These are phyloP conservation scores for Colletotrichum horii DNA, from an alignment of 2,329 filamentous ascomycete species.

Conservation along the genomic window DNA sequence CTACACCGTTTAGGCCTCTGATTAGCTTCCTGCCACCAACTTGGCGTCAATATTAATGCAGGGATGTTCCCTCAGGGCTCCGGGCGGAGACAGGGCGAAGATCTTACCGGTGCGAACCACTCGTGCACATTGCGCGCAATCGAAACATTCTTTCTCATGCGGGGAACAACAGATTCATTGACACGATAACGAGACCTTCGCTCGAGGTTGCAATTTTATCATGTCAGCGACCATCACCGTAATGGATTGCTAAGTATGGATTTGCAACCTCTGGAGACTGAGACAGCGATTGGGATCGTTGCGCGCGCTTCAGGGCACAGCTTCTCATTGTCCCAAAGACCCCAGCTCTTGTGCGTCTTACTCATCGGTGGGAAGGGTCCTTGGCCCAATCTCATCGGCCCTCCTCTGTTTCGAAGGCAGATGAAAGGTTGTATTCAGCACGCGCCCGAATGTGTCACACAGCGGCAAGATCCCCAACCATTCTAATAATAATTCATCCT, in stretches of 20 bases:
- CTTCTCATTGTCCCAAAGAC: not conserved
- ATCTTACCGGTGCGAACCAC: slow-evolving; percentile 6
- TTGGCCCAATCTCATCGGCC: not conserved
- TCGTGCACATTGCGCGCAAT: not conserved
- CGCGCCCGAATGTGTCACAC: not conserved
- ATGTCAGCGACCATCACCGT: not conserved
- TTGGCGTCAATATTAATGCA: not conserved
- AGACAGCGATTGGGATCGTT: not conserved
- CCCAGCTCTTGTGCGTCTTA: not conserved
- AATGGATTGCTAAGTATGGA: not conserved
- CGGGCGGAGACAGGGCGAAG: not conserved
- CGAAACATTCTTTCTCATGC: not conserved
- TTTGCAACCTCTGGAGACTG: not conserved
- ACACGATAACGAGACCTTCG: not conserved
- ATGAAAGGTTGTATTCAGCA: not conserved
- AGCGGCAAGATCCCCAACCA: not conserved
- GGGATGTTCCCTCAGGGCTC: not conserved
- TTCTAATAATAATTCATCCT: not conserved
- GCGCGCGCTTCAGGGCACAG: not conserved
- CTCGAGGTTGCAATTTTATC: not conserved
- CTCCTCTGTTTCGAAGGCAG: not conserved
- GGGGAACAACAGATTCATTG: not conserved
- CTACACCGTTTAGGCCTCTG: slow-evolving; percentile 17
- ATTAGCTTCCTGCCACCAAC: slow-evolving; percentile 8
- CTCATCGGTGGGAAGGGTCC: not conserved